phyloP scores from a whole-genome alignment of 331 rosid genomes.

The Prunus yedoensis region DNA sequence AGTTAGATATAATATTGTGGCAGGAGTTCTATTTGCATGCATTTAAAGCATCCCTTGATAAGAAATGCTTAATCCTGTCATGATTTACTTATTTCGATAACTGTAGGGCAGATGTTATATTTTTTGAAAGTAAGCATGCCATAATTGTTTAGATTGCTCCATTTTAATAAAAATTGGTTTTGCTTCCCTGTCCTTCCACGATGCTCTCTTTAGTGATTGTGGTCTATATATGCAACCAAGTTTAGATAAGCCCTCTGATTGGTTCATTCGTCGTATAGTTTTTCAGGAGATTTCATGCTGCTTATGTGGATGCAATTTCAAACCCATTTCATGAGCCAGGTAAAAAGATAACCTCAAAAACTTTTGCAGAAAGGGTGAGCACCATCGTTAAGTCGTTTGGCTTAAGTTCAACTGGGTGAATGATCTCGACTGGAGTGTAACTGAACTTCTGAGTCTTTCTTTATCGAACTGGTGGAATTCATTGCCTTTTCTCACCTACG shows the following conservation, averaged over 20 bases:
- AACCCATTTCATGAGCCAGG: constrained; percentile 97
- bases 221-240: background rate
- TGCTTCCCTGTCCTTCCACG: background rate
- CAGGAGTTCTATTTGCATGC: background rate
- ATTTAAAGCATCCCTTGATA: constrained; percentile 4
- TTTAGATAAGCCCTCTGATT: constrained; percentile 4
- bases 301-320: constrained; percentile 95
- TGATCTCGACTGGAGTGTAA: background rate
- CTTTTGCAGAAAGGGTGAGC: constrained; percentile 86
- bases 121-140: background rate
- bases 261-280: constrained; percentile 46
- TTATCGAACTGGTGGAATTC: constrained; percentile 10
- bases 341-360: constrained; percentile 86
- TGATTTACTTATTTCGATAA: constrained; percentile 1
- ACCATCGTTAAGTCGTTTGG: constrained; percentile 92
- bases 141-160: background rate
- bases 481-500: constrained; percentile 13
- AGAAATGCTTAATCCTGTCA: background rate
- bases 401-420: constrained; percentile 60
- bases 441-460: constrained; percentile 17
- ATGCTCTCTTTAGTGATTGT: background rate
- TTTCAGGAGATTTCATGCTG: constrained; percentile 91
- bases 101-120: background rate
- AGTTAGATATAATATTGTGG: background rate
- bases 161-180: background rate